Conservation (phyloP, 2,329 filamentous ascomycete genomes). For the Orbilia blumenaviensis region DNA sequence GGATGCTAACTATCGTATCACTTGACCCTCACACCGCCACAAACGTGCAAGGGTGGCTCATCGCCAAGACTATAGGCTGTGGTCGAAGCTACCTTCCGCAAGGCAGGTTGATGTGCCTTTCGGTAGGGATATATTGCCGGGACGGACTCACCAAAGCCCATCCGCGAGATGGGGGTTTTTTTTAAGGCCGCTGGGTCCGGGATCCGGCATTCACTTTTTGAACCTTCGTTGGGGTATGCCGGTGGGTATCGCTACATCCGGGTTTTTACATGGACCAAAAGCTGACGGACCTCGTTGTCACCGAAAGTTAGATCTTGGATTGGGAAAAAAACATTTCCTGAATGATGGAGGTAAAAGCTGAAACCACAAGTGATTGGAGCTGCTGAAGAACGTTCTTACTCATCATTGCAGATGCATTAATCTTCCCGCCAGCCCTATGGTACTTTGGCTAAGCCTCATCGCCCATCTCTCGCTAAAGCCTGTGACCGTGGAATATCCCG, state of each 20-base stretch:
- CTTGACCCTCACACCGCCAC: conserved; percentile 6
- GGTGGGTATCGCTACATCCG: conserved; percentile 13
- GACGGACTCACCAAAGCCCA: not conserved
- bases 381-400: conserved; percentile 7
- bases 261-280: not conserved
- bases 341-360: not conserved
- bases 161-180: not conserved
- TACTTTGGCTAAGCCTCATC: conserved; percentile 24
- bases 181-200: not conserved
- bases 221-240: not conserved
- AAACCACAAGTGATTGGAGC: conserved; percentile 16
- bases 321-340: not conserved
- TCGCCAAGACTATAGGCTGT: not conserved
- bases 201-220: not conserved
- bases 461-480: conserved; percentile 38
- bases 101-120: not conserved
- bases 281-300: conserved; percentile 19
- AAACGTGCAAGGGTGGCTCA: conserved; percentile 4
- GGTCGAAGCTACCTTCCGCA: not conserved
- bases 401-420: conserved; percentile 11
- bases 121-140: conserved; percentile 14
- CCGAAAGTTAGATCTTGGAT: conserved; percentile 10
- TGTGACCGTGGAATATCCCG: conserved; percentile 20
- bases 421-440: conserved; percentile 40
- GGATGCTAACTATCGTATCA: conserved; percentile 1